phyloP scores from a whole-genome alignment of 805 yeast genomes.

The Ogataea nitratoaversa region DNA sequence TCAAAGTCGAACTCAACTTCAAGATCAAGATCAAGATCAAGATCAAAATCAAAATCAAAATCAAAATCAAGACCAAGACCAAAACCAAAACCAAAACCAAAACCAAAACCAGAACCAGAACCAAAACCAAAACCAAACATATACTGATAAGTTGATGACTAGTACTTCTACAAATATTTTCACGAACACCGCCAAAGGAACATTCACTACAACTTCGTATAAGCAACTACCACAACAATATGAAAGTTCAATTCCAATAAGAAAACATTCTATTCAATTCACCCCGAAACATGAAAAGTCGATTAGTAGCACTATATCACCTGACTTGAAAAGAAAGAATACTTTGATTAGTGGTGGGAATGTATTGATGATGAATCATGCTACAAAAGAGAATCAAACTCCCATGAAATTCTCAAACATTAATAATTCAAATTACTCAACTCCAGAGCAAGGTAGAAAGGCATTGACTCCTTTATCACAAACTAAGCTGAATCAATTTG shows the following conservation, averaged over 20 bases:
- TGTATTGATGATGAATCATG: constrained; percentile 10
- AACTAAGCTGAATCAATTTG: constrained; percentile 7
- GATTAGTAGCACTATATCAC: constrained; percentile 15
- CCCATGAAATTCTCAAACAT: not conserved
- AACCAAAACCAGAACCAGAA: no score
- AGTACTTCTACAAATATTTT: constrained; percentile 17
- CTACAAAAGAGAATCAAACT: constrained; percentile 4
- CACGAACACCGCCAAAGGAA: constrained; percentile 5
- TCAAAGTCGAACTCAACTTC: no score
- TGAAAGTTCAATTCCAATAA: constrained; percentile 4
- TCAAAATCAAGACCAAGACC: no score
- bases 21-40: no score
- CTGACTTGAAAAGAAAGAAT: constrained; percentile 20
- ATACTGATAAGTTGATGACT: not conserved
- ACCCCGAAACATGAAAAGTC: constrained; percentile 17
- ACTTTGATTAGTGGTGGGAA: constrained; percentile 11
- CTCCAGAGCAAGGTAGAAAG: constrained; percentile 26
- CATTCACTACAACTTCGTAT: constrained; percentile 15
- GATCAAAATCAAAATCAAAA: no score
- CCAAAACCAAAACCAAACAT: not conserved
- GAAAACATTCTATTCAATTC: constrained; percentile 13
- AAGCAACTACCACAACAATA: constrained; percentile 6
- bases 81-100: no score
- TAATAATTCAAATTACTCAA: constrained; percentile 2
- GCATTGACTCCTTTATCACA: constrained; percentile 21